A percentile compares a stretch with the other conserved stretches of the same genome.
phyloP scores from a whole-genome alignment of 177 flowering plant genomes.

The Telopea speciosissima region DNA sequence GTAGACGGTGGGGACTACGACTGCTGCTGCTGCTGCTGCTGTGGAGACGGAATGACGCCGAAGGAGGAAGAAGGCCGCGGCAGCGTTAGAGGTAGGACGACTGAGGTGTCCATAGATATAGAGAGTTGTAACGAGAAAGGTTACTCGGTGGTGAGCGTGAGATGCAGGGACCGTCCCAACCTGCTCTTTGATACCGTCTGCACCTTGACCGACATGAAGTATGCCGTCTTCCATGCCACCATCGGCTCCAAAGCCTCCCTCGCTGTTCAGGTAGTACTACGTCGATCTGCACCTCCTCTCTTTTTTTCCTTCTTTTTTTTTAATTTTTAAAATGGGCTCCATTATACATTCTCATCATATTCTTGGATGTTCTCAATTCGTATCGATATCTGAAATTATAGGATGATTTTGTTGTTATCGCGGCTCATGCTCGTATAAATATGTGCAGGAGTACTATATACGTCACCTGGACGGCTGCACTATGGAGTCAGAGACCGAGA shows the following conservation, averaged over 20 bases:
- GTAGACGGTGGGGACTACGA: slow-evolving; percentile 51
- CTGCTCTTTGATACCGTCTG: slow-evolving; percentile 74
- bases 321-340: too few species aligned
- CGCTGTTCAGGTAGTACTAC: slow-evolving; percentile 84
- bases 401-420: too few species aligned
- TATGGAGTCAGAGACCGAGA: slow-evolving; percentile 47
- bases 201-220: slow-evolving; percentile 72
- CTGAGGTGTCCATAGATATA: slow-evolving; percentile 41
- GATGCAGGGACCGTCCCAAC: slow-evolving; percentile 61
- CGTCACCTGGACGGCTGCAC: slow-evolving; percentile 63
- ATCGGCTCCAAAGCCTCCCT: slow-evolving; percentile 48
- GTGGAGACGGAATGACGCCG: slow-evolving; percentile 20
- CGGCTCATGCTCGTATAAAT: too few species aligned
- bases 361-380: too few species aligned
- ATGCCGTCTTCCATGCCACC: slow-evolving; percentile 73
- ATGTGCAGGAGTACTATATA: slow-evolving; percentile 82
- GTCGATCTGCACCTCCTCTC: too few species aligned
- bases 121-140: slow-evolving; percentile 58
- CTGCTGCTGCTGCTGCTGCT: neutral
- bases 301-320: too few species aligned
- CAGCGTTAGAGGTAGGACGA: slow-evolving; percentile 5
- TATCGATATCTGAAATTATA: too few species aligned
- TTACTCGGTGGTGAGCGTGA: slow-evolving; percentile 56
- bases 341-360: too few species aligned
- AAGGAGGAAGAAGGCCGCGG: neutral